phyloP scores from a whole-genome alignment of 106 monocot genomes.

The Dactylorhiza incarnata region DNA sequence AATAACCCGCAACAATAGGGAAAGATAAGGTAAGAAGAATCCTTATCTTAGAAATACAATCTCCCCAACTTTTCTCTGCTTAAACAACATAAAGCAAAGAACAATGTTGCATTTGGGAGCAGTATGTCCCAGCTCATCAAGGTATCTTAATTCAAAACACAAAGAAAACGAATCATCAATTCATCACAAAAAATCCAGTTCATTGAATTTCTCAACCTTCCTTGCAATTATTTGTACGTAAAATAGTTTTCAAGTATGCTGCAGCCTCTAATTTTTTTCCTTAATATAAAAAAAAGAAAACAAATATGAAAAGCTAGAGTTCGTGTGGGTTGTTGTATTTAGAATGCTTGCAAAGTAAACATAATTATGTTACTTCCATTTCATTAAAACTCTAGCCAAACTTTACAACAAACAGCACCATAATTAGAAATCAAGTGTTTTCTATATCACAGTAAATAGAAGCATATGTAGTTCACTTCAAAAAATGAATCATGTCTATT shows the following conservation, averaged over 20 bases:
- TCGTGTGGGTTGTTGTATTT: too few relatives aligned
- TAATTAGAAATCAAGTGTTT: too few relatives aligned
- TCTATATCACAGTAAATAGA: background rate
- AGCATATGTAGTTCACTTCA: background rate
- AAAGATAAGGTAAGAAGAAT: background rate
- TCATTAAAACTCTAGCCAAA: too few relatives aligned
- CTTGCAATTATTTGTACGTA: background rate
- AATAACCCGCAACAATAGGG: background rate
- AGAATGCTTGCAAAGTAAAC: too few relatives aligned
- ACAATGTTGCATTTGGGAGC: background rate
- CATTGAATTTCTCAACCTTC: background rate
- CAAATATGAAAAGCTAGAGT: too few relatives aligned
- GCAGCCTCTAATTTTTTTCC: background rate
- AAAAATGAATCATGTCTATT: background rate
- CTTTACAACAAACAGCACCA: too few relatives aligned
- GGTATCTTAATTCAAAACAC: background rate
- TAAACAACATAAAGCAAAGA: background rate
- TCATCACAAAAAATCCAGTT: background rate
- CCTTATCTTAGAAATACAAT: background rate
- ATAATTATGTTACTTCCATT: too few relatives aligned
- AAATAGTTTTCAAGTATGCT: background rate
- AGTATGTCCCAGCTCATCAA: background rate
- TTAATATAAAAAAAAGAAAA: background rate
- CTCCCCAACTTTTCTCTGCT: background rate
- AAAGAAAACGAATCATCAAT: background rate